phyloP scores from a whole-genome alignment of 208 protist species.

The Leishmania mexicana region DNA sequence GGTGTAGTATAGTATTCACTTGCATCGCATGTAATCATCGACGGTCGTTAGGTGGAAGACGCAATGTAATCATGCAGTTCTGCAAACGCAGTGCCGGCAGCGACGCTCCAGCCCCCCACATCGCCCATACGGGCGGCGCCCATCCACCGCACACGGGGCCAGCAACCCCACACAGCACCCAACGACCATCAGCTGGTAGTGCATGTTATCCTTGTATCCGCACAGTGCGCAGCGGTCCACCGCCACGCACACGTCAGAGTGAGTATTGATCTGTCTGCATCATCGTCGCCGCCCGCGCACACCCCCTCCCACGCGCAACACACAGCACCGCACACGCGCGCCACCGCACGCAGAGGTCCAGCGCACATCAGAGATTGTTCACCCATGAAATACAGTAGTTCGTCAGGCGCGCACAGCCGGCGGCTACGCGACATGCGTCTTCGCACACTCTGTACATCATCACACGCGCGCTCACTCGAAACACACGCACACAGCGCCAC shows the following conservation, averaged over 20 bases:
- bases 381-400: constrained; percentile 15
- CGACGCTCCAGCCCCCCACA: too few relatives aligned
- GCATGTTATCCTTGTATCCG: constrained; percentile 56
- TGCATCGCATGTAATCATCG: constrained; percentile 29
- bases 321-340: background rate
- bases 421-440: constrained; percentile 4
- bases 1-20: background rate
- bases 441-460: constrained; percentile 8
- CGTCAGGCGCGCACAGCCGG: constrained; percentile 4
- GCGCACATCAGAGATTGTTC: constrained; percentile 15
- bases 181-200: constrained; percentile 44
- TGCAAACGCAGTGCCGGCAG: background rate
- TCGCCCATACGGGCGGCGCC: too few relatives aligned
- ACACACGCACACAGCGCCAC: background rate
- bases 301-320: background rate
- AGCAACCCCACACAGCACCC: background rate
- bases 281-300: constrained; percentile 17
- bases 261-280: constrained; percentile 58
- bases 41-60: constrained; percentile 21
- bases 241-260: constrained; percentile 38
- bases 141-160: too few relatives aligned
- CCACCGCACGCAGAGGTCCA: background rate
- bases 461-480: background rate
- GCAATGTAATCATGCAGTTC: constrained; percentile 22
- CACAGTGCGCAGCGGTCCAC: constrained; percentile 29